These are phyloP conservation scores for Phialophora verrucosa DNA, from an alignment of 2,329 filamentous ascomycete genomes.

Conservation along the genomic window DNA sequence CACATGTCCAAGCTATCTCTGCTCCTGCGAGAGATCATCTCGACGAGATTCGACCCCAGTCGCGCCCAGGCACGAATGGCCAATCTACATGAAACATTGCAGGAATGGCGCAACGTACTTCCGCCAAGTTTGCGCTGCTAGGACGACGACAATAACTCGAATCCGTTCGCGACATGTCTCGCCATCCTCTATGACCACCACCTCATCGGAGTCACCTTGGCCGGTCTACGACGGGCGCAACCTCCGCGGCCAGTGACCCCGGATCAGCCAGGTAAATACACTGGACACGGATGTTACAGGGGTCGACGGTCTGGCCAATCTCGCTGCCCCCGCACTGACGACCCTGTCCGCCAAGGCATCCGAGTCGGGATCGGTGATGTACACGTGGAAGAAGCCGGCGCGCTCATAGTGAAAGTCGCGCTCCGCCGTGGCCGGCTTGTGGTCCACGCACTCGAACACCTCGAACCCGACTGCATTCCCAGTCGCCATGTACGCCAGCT, in stretches of 20 bases:
- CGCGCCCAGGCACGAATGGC: slow-evolving; percentile 22
- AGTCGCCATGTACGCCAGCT: slow-evolving; percentile 42
- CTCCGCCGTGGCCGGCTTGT: slow-evolving; percentile 21
- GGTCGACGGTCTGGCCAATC: slow-evolving; percentile 38
- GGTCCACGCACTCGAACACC: slow-evolving; percentile 46
- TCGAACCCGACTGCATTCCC: slow-evolving; percentile 46
- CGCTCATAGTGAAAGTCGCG: slow-evolving; percentile 40
- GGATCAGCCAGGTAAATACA: slow-evolving; percentile 21
- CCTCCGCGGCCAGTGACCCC: slow-evolving; percentile 2
- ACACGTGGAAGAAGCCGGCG: slow-evolving; percentile 47
- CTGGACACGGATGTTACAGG: slow-evolving; percentile 9
- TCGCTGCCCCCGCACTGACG: slow-evolving; percentile 41
- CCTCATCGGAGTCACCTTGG: slow-evolving; percentile 13
- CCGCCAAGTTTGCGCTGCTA: slow-evolving; percentile 15
- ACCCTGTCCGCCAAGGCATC: slow-evolving; percentile 41
- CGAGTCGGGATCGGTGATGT: slow-evolving; percentile 43
- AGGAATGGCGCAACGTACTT: slow-evolving; percentile 16
- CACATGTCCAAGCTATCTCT: slow-evolving; percentile 24
- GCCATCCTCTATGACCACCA: slow-evolving; percentile 21
- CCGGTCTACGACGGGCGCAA: slow-evolving; percentile 11
- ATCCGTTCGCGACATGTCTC: slow-evolving; percentile 20
- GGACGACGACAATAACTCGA: slow-evolving; percentile 12
- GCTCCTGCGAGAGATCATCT: slow-evolving; percentile 20
- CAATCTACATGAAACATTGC: slow-evolving; percentile 16
- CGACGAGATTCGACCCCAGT: slow-evolving; percentile 20